Conservation (phyloP, 768 basidiomycete species). For the Baorangia bicolor region DNA sequence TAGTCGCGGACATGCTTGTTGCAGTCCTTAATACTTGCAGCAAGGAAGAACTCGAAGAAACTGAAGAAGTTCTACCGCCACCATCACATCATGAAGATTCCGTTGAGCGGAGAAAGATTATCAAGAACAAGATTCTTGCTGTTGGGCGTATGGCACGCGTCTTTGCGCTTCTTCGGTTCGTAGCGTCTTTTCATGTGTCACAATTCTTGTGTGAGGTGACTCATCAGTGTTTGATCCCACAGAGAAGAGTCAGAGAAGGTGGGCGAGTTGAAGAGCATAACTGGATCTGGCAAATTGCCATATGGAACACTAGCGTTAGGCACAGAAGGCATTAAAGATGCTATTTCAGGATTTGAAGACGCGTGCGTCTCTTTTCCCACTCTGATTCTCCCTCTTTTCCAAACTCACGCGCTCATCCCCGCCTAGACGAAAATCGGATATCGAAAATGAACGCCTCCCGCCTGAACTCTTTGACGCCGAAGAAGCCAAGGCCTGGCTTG, state of each 20-base stretch:
- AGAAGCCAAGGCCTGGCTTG: conserved; percentile 65
- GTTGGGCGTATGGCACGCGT: conserved; percentile 96
- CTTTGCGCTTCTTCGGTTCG: conserved; percentile 91
- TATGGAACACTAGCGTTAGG: conserved; percentile 84
- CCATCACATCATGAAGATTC: conserved; percentile 43
- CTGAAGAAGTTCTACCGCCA: conserved; percentile 43
- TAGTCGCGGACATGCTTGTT: conserved; percentile 98
- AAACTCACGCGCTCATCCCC: neutral
- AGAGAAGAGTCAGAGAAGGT: conserved; percentile 98
- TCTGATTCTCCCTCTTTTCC: neutral
- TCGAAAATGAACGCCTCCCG: conserved; percentile 98
- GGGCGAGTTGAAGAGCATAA: conserved; percentile 92
- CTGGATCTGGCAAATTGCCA: conserved; percentile 74
- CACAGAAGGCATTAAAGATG: conserved; percentile 92
- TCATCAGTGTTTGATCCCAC: neutral
- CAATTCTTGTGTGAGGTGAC: neutral
- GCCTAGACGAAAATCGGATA: conserved; percentile 91
- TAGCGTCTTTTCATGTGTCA: conserved; percentile 6
- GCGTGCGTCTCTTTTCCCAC: conserved; percentile 60
- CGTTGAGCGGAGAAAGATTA: conserved; percentile 79
- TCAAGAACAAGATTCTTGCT: conserved; percentile 98
- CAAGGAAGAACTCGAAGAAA: conserved; percentile 93
- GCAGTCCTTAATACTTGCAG: conserved; percentile 95
- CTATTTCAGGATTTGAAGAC: conserved; percentile 91
- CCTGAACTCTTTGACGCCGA: conserved; percentile 87